These are phyloP conservation scores for Venturiaceae sp. DNA, from an alignment of 2,329 filamentous ascomycete genomes.

Conservation along the genomic window DNA sequence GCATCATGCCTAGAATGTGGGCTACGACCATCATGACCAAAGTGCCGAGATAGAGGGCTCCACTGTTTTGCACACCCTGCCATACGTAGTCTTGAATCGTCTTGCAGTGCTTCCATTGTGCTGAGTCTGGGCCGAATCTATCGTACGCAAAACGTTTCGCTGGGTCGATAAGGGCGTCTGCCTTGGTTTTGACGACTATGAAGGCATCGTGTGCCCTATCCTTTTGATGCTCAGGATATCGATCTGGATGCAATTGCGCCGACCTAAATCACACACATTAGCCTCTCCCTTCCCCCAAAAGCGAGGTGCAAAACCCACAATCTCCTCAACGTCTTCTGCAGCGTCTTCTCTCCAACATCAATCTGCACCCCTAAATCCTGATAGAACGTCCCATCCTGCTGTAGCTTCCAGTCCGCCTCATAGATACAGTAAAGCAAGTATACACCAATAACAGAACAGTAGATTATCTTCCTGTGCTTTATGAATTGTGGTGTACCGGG, in stretches of 20 bases:
- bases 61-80: constrained; percentile 50
- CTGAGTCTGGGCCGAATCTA: constrained; percentile 67
- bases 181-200: constrained; percentile 71
- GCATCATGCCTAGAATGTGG: constrained; percentile 56
- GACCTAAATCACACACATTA: constrained; percentile 24
- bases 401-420: constrained; percentile 78
- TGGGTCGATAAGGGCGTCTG: constrained; percentile 72
- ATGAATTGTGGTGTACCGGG: constrained; percentile 59
- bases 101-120: constrained; percentile 54
- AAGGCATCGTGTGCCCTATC: constrained; percentile 47
- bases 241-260: constrained; percentile 66
- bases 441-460: constrained; percentile 68
- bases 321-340: constrained; percentile 79
- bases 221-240: background rate
- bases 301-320: constrained; percentile 31
- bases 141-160: constrained; percentile 80
- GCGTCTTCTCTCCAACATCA: constrained; percentile 58
- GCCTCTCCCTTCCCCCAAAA: too few relatives aligned
- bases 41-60: constrained; percentile 52
- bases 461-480: constrained; percentile 70
- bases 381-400: constrained; percentile 67
- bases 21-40: constrained; percentile 51
- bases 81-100: constrained; percentile 66
- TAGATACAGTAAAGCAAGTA: constrained; percentile 91
- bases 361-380: constrained; percentile 61